phyloP scores from a whole-genome alignment of 2,329 filamentous ascomycete genomes.

The Talaromyces sp. region DNA sequence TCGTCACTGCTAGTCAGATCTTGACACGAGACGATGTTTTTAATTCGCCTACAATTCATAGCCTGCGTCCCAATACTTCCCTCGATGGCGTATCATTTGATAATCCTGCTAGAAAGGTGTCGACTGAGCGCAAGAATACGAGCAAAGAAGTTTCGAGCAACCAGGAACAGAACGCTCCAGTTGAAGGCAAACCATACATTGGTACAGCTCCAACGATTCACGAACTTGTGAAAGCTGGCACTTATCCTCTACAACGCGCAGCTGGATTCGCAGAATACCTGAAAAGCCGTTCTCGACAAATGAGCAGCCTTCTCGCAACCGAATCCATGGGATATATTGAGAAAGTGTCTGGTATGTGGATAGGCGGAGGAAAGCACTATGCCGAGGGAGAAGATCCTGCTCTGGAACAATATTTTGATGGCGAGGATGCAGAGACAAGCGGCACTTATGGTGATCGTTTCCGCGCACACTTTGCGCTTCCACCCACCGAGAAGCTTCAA shows the following conservation, averaged over 20 bases:
- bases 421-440: slow-evolving; percentile 54
- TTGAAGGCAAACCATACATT: slow-evolving; percentile 21
- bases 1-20: slow-evolving; percentile 85
- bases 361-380: slow-evolving; percentile 86
- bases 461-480: slow-evolving; percentile 84
- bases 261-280: slow-evolving; percentile 79
- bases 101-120: neutral
- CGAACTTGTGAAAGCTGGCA: slow-evolving; percentile 58
- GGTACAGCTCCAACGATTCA: slow-evolving; percentile 53
- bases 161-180: slow-evolving; percentile 23
- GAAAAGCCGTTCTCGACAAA: slow-evolving; percentile 70
- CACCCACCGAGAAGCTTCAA: slow-evolving; percentile 73
- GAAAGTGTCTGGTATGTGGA: slow-evolving; percentile 96
- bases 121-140: slow-evolving; percentile 16
- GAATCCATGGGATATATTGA: slow-evolving; percentile 96
- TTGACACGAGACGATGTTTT: slow-evolving; percentile 84
- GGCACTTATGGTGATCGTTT: slow-evolving; percentile 64
- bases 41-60: slow-evolving; percentile 65
- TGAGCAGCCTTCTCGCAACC: slow-evolving; percentile 77
- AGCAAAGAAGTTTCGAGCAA: slow-evolving; percentile 23
- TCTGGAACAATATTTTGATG: slow-evolving; percentile 56
- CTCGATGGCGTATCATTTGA: slow-evolving; percentile 16
- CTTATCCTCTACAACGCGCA: slow-evolving; percentile 78
- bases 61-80: slow-evolving; percentile 30
- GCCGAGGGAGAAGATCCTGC: slow-evolving; percentile 64